Base-by-base conservation (phyloP, 2,329 filamentous ascomycete genomes). In the Monilinia polystroma region DNA sequence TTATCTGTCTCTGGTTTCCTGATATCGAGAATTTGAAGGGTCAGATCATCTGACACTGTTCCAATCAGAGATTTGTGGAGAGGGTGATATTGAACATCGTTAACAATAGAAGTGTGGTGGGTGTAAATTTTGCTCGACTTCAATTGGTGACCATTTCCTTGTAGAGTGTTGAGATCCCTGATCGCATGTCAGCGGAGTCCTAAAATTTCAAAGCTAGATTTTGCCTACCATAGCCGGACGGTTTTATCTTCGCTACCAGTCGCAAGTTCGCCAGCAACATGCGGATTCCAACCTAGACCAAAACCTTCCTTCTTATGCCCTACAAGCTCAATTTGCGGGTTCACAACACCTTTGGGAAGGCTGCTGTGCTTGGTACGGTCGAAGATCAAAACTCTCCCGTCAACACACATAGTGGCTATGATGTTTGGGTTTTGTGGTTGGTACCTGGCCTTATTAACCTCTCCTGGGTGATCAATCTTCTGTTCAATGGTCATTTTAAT, bases 401-500 rank as follows among this genome's bases (percentile, higher is more conserved):
- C 91, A 10, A 92, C 87, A 71, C 92, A 93, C 80, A 97, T 89
- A 0, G 95, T 97, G 3, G 95, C 95, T 74, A 99, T 96, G 67
- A 99, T 88, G 75, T 99, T 93, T 6, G 94, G 93, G 76, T 99
- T 99, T 78, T 98, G 94, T 16, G 95, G 95, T 79, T 97, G 93
- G 77, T 98, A 98, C 72, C 95, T 89, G 20, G 95, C 96, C 82
- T 98, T 99, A 84, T 99, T 99, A 77, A 99, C 93, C 79, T 99
- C 95, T 70, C 92, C 91, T 20, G 93, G 93, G 77, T 99, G 95
- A 77, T 96, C 91, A 77, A 99, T 99, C 79, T 91, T 95, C 79
- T 99, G 95, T 63, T 95, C 89, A 74, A 99, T 91, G 71, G 90
- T 90, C 82, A 96, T 97, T 75, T 91, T 93, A 78, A 98, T 89